Conservation (phyloP, 2,329 filamentous ascomycete genomes). For the Colletotrichum karsti region DNA sequence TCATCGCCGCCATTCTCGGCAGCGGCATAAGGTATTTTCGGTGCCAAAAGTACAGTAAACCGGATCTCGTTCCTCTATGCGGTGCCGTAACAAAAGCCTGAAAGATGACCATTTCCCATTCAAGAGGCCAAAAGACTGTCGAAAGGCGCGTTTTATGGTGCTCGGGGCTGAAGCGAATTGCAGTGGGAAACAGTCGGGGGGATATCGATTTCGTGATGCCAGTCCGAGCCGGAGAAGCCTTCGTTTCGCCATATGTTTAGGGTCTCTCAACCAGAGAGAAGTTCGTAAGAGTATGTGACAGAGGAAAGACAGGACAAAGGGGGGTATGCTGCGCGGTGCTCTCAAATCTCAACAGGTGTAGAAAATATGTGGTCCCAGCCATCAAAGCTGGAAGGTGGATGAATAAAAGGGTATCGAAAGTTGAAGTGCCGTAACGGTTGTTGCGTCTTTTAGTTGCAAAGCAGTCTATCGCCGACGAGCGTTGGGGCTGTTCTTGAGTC, state of each 20-base stretch:
- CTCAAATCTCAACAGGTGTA: slow-evolving; percentile 33
- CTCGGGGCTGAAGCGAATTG: background rate
- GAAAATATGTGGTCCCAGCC: slow-evolving; percentile 6
- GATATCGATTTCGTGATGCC: slow-evolving; percentile 26
- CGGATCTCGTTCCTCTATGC: slow-evolving; percentile 7
- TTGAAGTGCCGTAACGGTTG: background rate
- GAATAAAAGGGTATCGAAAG: slow-evolving; percentile 27
- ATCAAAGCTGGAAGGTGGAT: slow-evolving; percentile 1
- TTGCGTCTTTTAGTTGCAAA: background rate
- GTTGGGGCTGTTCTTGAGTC: slow-evolving; percentile 63
- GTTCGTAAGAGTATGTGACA: slow-evolving; percentile 31
- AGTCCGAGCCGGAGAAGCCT: background rate
- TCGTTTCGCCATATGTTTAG: slow-evolving; percentile 14
- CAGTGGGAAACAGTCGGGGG: background rate
- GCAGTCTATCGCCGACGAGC: slow-evolving; percentile 42
- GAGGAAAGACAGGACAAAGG: slow-evolving; percentile 30
- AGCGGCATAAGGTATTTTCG: slow-evolving; percentile 29
- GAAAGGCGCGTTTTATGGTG: background rate
- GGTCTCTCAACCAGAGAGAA: slow-evolving; percentile 25
- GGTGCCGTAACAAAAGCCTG: background rate
- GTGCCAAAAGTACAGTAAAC: slow-evolving; percentile 21
- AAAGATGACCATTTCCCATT: background rate
- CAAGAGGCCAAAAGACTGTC: background rate
- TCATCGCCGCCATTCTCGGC: background rate
- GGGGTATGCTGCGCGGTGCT: slow-evolving; percentile 46